Conservation (phyloP, 2,329 filamentous ascomycete genomes). For the Bipolaris cookei region DNA sequence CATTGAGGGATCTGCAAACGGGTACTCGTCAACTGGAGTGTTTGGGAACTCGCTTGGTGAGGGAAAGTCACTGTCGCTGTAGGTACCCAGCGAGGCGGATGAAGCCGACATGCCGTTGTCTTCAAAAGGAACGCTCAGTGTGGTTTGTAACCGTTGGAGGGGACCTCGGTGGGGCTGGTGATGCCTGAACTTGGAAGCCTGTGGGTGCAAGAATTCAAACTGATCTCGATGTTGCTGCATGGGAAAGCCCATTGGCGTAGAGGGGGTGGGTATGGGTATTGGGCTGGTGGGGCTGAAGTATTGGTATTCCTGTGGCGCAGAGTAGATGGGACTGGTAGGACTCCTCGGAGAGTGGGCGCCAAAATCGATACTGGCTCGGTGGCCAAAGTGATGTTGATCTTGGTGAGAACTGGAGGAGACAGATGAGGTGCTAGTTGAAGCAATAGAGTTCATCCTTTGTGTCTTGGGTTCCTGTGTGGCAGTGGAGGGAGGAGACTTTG, state of each 20-base stretch:
- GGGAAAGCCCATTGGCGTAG: conserved; percentile 47
- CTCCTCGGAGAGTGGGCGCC: conserved; percentile 43
- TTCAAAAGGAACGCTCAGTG: conserved; percentile 50
- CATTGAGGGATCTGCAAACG: conserved; percentile 50
- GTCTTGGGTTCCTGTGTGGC: conserved; percentile 38
- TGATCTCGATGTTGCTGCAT: conserved; percentile 50
- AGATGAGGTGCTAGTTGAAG: conserved; percentile 28
- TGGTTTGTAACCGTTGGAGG: conserved; percentile 53
- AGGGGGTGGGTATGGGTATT: conserved; percentile 49
- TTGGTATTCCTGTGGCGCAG: conserved; percentile 46
- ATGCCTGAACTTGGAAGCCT: conserved; percentile 48
- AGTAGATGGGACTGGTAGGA: conserved; percentile 47
- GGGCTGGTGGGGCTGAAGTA: conserved; percentile 48
- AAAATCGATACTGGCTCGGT: conserved; percentile 45
- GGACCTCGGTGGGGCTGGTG: conserved; percentile 48
- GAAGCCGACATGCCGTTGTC: conserved; percentile 53
- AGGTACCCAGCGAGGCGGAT: conserved; percentile 55
- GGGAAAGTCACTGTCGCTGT: conserved; percentile 56
- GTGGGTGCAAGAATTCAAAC: conserved; percentile 45
- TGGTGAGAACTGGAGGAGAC: conserved; percentile 31
- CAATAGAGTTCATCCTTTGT: conserved; percentile 32
- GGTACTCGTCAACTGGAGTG: conserved; percentile 54
- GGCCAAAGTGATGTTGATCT: conserved; percentile 35
- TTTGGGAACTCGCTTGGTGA: conserved; percentile 56
- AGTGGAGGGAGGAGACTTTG: conserved; percentile 50